A percentile compares a stretch with the other conserved stretches of the same genome.
Conservation (phyloP, 345 rosid genomes). For the Firmiana major region DNA sequence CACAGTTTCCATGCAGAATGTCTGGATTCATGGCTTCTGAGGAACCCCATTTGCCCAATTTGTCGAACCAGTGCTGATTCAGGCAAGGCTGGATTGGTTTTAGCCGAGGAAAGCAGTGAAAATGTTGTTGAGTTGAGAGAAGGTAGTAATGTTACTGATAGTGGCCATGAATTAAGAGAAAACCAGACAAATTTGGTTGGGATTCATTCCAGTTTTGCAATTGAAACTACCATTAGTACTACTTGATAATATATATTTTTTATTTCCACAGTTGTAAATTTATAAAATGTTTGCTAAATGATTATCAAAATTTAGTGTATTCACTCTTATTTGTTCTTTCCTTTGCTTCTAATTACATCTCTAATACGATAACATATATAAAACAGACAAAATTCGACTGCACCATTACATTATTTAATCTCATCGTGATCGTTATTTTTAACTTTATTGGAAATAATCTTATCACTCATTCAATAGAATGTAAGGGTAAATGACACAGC, state of each 20-base stretch:
- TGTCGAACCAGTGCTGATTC: conserved; percentile 41
- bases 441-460: no score
- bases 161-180: neutral
- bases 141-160: neutral
- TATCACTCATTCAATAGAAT: no score
- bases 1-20: conserved; percentile 60
- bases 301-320: neutral
- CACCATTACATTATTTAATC: no score
- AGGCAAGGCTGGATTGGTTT: neutral
- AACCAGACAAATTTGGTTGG: neutral
- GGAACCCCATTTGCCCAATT: conserved; percentile 52
- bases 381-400: no score
- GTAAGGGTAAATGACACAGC: no score
- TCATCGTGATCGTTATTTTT: no score
- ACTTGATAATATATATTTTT: neutral
- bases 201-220: neutral
- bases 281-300: neutral
- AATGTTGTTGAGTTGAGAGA: neutral
- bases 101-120: conserved; percentile 24
- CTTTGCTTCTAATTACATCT: no score
- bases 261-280: neutral
- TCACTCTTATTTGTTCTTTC: neutral
- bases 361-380: no score
- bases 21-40: conserved; percentile 53
- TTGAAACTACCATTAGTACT: neutral